These are phyloP conservation scores for Colletotrichum sp. DNA, from an alignment of 2,329 filamentous ascomycete genomes.

Conservation along the genomic window DNA sequence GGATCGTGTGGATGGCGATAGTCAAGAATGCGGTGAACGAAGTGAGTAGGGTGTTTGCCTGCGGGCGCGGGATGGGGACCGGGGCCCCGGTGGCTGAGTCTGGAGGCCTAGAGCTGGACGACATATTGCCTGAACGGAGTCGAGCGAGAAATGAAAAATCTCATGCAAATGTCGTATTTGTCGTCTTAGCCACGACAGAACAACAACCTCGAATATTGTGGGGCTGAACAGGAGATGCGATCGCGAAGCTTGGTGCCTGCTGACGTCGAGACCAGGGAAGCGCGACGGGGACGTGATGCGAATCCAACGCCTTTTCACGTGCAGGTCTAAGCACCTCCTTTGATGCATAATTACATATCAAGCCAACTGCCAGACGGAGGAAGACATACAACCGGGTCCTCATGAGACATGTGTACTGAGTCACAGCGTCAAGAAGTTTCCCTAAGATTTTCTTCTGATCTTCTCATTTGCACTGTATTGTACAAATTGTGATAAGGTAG, in stretches of 20 bases:
- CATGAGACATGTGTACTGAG: background rate
- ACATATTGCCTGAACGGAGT: background rate
- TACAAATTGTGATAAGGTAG: background rate
- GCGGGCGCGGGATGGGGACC: constrained; percentile 34
- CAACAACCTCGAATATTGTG: background rate
- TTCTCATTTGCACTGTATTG: background rate
- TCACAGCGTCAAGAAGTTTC: background rate
- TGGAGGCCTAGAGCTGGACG: background rate
- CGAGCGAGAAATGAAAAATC: background rate
- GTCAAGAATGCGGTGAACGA: constrained; percentile 83
- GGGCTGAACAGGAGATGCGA: background rate
- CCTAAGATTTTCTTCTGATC: background rate
- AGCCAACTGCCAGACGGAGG: background rate
- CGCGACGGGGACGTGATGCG: background rate
- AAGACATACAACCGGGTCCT: background rate
- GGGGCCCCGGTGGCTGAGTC: constrained; percentile 5
- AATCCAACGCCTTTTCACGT: background rate
- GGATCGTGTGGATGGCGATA: constrained; percentile 83
- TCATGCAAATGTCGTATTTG: background rate
- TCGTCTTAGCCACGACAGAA: background rate
- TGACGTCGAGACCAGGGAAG: background rate
- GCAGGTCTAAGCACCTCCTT: background rate
- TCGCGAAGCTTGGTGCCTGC: background rate
- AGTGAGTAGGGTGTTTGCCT: constrained; percentile 64
- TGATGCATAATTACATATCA: background rate